phyloP scores from a whole-genome alignment of 208 protist species.

The Crithidia acanthocephali region DNA sequence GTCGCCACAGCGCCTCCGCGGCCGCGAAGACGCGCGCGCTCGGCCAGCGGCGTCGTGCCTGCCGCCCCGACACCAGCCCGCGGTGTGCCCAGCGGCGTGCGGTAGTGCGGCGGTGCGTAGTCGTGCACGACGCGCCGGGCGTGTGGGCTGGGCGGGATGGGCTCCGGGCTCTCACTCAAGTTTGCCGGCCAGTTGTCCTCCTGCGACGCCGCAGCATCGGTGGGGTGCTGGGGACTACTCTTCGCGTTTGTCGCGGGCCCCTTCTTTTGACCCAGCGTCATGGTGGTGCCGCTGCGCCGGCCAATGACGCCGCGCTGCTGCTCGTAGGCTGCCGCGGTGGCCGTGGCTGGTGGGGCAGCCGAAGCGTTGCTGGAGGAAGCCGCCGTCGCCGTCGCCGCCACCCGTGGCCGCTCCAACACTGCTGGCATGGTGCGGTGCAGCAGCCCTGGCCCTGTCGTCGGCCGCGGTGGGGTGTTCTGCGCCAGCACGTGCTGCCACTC shows the following conservation, averaged over 20 bases:
- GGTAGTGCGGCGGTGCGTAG: neutral
- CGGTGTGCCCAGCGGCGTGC: neutral
- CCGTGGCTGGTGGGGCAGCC: neutral
- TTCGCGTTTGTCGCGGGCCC: neutral
- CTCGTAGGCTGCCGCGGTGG: neutral
- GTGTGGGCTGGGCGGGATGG: slow-evolving; percentile 14
- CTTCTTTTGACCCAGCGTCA: neutral
- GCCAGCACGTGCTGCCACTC: slow-evolving; percentile 21
- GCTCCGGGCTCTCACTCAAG: slow-evolving; percentile 31
- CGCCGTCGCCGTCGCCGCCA: neutral
- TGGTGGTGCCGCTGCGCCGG: slow-evolving; percentile 6
- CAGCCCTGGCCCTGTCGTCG: neutral
- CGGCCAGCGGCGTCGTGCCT: neutral
- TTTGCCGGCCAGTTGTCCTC: neutral
- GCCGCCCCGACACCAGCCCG: neutral
- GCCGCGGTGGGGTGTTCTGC: neutral
- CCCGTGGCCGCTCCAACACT: slow-evolving; percentile 1
- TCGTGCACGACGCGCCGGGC: slow-evolving; percentile 1
- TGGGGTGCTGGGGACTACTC: neutral
- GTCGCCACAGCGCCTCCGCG: neutral
- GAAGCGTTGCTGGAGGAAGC: neutral
- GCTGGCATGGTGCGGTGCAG: slow-evolving; percentile 1
- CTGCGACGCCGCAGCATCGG: neutral
- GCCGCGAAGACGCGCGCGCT: neutral
- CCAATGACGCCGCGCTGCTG: neutral